Base-by-base conservation (phyloP, 139 green algal species). In the Nannochloris sp. region DNA sequence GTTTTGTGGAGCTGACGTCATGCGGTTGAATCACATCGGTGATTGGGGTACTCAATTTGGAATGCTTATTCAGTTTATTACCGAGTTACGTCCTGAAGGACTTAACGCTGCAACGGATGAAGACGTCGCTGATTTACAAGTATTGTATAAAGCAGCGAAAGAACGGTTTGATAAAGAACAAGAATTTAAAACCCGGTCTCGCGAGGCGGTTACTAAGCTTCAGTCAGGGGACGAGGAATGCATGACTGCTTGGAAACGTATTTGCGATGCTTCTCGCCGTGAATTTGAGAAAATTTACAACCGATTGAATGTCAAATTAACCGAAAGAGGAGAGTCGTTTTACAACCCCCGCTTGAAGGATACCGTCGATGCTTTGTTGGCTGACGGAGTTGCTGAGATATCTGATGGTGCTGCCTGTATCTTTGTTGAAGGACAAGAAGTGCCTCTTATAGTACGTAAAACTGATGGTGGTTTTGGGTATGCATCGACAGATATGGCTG, bases 11-110 rank as follows among this genome's bases (percentile, higher is more conserved):
- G 81, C 81, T 3, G 79, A 97, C 54, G 89, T 96, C 33, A 48
- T 96, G 82, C 81, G 92, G 9, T 80, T 97, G 15, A 99, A 99
- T 81, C 93, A 98, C 76, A 84, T 94, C 31, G 94, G 94, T 54
- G 94, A 99, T 75, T 99, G 94, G 94, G 94, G 94, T 61, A 99
- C 93, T 0, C 93, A 98, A 84, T 99, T 99, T 72, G 94, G 94
- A 36, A 99, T 99, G 94, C 83, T 99, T 7, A 99, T 99, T 35
- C 67, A 91, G 75, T 83, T 91, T 76, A 90, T 95, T 57, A 62
- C 67, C 2, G 89, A 95, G 54, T 69, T 73, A 39, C 60, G 79
- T 35, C 63, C 68, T 2, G 85, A 68, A 13, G 88, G 85, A 0
- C 71, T 90, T 30, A 57, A 68, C 8, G 79, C 71, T 19, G 64